phyloP scores from a whole-genome alignment of 805 yeast genomes.

The Candida nitratophila region DNA sequence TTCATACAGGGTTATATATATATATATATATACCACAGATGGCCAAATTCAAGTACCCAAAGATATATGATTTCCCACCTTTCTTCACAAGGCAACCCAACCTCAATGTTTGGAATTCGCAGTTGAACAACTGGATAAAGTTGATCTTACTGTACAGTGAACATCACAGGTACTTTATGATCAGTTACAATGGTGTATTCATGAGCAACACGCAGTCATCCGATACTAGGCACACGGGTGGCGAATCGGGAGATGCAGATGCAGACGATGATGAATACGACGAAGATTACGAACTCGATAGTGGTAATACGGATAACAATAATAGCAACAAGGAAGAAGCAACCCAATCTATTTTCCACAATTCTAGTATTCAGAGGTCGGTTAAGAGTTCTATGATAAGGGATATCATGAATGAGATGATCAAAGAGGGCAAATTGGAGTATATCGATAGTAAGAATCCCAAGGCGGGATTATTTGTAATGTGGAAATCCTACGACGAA shows the following conservation, averaged over 20 bases:
- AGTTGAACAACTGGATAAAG: constrained; percentile 69
- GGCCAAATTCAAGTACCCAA: constrained; percentile 31
- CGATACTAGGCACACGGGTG: no score
- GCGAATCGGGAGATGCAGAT: constrained; percentile 15
- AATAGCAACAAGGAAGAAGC: no score
- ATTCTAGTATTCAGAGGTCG: constrained; percentile 42
- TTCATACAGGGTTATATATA: no score
- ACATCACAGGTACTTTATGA: constrained; percentile 45
- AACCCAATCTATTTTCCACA: constrained; percentile 36
- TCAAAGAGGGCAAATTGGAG: constrained; percentile 49
- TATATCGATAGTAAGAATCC: constrained; percentile 41
- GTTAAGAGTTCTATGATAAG: constrained; percentile 48
- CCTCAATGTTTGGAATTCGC: constrained; percentile 67
- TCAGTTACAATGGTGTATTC: constrained; percentile 32
- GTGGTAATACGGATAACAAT: constrained; percentile 1
- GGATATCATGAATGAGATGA: constrained; percentile 52
- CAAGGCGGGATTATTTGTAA: constrained; percentile 43
- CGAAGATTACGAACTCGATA: neutral
- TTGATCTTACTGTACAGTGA: constrained; percentile 58
- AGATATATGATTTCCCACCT: constrained; percentile 78
- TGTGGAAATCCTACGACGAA: constrained; percentile 63
- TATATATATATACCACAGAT: no score
- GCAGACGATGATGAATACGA: constrained; percentile 23
- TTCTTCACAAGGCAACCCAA: constrained; percentile 88
- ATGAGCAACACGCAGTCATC: constrained; percentile 14